These are phyloP conservation scores for Aspergillus glaucus DNA, from an alignment of 2,329 filamentous ascomycete genomes.

Conservation along the genomic window DNA sequence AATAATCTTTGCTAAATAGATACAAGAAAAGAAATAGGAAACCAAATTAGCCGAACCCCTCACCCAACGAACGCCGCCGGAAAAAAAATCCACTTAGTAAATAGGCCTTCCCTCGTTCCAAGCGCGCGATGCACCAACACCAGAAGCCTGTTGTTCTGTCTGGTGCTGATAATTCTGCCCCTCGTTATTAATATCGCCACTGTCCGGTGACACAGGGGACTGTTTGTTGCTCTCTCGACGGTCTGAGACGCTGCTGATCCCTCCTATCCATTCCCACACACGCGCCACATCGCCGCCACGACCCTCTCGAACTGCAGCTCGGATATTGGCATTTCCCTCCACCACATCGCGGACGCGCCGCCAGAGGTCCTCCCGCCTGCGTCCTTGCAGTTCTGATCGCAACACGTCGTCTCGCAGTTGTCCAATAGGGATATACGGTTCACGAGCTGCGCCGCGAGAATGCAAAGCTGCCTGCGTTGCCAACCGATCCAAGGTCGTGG, in stretches of 20 bases:
- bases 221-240: slow-evolving; percentile 19
- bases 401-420: slow-evolving; percentile 90
- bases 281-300: slow-evolving; percentile 52
- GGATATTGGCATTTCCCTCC: slow-evolving; percentile 88
- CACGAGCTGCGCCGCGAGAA: slow-evolving; percentile 57
- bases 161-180: too few relatives aligned
- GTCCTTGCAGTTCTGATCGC: slow-evolving; percentile 69
- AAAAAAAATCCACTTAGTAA: slow-evolving; percentile 21
- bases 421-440: slow-evolving; percentile 77
- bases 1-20: too few relatives aligned
- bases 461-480: slow-evolving; percentile 79
- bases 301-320: slow-evolving; percentile 63
- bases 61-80: too few relatives aligned
- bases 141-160: too few relatives aligned
- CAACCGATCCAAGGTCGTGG: slow-evolving; percentile 75
- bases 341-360: slow-evolving; percentile 74
- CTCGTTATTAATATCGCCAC: too few relatives aligned
- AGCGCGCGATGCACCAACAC: slow-evolving; percentile 14
- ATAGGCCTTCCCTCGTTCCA: slow-evolving; percentile 41
- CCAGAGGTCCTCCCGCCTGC: slow-evolving; percentile 77
- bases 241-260: slow-evolving; percentile 41
- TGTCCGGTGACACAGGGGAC: slow-evolving; percentile 10
- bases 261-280: slow-evolving; percentile 65
- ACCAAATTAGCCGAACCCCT: too few relatives aligned
- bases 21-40: too few relatives aligned